These are phyloP conservation scores for Chalara sp. DNA, from an alignment of 2,329 filamentous ascomycete genomes.

Conservation along the genomic window DNA sequence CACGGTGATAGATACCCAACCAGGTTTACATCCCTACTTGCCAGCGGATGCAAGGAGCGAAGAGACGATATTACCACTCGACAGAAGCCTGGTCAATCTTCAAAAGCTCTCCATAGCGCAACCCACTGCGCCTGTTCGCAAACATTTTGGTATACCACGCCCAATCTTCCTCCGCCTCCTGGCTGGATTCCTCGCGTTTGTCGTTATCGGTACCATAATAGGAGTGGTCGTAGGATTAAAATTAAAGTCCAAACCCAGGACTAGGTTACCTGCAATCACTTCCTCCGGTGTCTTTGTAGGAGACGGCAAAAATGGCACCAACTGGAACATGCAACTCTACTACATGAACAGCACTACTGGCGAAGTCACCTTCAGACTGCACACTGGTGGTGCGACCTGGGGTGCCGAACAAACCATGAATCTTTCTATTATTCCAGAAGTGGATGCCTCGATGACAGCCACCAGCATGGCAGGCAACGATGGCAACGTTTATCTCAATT, in stretches of 20 bases:
- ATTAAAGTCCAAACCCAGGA: not conserved
- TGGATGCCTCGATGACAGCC: conserved; percentile 5
- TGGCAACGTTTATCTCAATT: conserved; percentile 3
- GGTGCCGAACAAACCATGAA: conserved; percentile 1
- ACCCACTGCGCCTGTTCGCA: too few relatives aligned
- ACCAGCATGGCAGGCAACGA: conserved; percentile 3
- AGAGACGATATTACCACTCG: too few relatives aligned
- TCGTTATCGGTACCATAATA: conserved; percentile 2
- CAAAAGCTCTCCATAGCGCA: too few relatives aligned
- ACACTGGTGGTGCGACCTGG: not conserved
- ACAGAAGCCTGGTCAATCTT: too few relatives aligned
- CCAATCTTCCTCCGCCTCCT: not conserved
- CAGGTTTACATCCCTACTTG: too few relatives aligned
- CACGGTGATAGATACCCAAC: too few relatives aligned
- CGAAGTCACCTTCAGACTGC: not conserved
- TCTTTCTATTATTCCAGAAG: conserved; percentile 3
- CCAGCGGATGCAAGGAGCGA: too few relatives aligned
- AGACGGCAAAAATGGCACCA: not conserved
- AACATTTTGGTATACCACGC: too few relatives aligned
- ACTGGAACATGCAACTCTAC: conserved; percentile 7
- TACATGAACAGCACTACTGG: conserved; percentile 1
- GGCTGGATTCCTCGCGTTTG: not conserved
- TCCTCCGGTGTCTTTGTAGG: conserved; percentile 2
- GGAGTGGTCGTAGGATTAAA: conserved; percentile 1
- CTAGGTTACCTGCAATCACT: conserved; percentile 4